Conservation (phyloP, 257 asterid species). For the Jaltomata sinuosa region DNA sequence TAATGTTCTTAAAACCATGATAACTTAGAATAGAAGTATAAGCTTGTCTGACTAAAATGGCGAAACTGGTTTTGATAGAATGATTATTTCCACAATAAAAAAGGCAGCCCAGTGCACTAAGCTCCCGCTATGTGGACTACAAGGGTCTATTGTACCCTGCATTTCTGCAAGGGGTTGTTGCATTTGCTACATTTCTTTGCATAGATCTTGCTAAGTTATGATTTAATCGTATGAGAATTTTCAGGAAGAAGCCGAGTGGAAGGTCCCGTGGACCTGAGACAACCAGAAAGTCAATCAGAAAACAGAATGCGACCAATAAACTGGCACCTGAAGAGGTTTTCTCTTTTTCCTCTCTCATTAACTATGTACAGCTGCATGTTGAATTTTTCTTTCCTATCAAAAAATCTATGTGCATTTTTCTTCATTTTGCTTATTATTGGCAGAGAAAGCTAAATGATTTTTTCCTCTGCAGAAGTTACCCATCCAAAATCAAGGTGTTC, state of each 20-base stretch:
- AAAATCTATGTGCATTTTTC: not conserved
- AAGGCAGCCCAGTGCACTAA: no score
- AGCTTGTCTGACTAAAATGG: not conserved
- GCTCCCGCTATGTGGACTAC: no score
- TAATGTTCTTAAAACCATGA: not conserved
- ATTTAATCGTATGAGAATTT: not conserved
- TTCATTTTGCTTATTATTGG: not conserved
- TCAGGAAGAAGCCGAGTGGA: slow-evolving; percentile 55
- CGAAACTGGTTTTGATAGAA: not conserved
- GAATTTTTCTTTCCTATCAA: not conserved
- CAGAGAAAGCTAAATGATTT: not conserved
- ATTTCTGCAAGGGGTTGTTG: no score
- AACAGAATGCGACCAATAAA: slow-evolving; percentile 55
- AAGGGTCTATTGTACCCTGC: no score
- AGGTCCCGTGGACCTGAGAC: slow-evolving; percentile 74
- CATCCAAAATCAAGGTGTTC: slow-evolving; percentile 33
- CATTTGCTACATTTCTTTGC: not conserved
- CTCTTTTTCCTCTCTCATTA: not conserved
- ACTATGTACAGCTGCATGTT: not conserved
- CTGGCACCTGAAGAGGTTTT: slow-evolving; percentile 73
- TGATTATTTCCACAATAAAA: not conserved
- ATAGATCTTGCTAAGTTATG: not conserved
- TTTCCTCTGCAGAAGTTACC: slow-evolving; percentile 45
- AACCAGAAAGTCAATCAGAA: slow-evolving; percentile 54
- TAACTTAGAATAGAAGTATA: not conserved